Evolutionary conservation across 2,329 filamentous ascomycete species (phyloP).

Genomic region (Stemphylium beticola): DNA sequence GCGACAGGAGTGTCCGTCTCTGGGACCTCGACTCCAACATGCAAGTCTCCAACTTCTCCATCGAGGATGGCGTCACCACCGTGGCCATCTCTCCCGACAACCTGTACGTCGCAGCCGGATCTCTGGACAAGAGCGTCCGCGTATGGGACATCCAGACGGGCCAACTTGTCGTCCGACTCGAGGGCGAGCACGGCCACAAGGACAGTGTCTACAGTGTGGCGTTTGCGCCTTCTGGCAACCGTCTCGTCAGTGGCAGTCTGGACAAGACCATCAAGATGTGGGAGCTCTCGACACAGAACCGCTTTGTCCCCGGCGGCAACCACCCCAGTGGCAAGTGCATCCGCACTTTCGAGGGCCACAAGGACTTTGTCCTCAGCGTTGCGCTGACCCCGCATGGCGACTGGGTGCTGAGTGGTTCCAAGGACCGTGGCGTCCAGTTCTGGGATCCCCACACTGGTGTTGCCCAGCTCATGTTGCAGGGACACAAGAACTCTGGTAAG

Average conservation of each 20-base stretch:
- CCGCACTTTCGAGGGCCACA: conserved; percentile 96
- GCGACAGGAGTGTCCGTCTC: conserved; percentile 90
- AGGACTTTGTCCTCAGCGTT: conserved; percentile 97
- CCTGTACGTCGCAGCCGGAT: conserved; percentile 91
- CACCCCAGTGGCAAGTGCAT: conserved; percentile 91
- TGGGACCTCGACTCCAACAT: conserved; percentile 91
- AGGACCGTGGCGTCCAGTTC: conserved; percentile 97
- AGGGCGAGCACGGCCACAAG: conserved; percentile 93
- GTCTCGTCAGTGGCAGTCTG: conserved; percentile 90
- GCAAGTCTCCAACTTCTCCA: conserved; percentile 83
- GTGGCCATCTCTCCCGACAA: conserved; percentile 97
- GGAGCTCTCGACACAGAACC: conserved; percentile 79
- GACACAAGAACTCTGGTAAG: conserved; percentile 91
- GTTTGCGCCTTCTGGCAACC: conserved; percentile 90
- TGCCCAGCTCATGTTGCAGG: conserved; percentile 97
- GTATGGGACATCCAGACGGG: conserved; percentile 93
- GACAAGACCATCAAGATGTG: conserved; percentile 99
- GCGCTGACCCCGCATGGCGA: conserved; percentile 91
- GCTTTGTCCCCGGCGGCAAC: conserved; percentile 68
- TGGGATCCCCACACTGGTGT: conserved; percentile 95
- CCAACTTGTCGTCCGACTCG: conserved; percentile 86
- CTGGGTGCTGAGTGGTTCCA: conserved; percentile 97
- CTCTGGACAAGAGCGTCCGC: conserved; percentile 94
- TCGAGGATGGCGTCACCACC: conserved; percentile 96
- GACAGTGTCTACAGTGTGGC: conserved; percentile 97